Evolutionary conservation across 495 filamentous ascomycete species (phyloP).

Genomic region (Daldinia decipiens): DNA sequence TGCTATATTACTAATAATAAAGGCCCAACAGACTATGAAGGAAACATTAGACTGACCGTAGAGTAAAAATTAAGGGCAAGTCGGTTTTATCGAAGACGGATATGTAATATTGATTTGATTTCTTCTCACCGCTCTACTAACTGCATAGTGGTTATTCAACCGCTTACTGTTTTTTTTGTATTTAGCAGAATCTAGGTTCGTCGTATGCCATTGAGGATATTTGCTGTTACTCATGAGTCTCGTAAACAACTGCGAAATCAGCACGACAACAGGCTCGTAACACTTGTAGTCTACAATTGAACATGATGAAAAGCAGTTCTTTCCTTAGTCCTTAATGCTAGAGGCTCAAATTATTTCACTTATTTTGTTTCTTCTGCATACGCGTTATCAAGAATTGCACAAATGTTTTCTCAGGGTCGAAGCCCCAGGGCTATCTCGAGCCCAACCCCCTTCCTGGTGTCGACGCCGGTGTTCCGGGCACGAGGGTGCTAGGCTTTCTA

Average conservation of each 20-base stretch:
- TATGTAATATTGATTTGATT: background rate
- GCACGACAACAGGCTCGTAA: background rate
- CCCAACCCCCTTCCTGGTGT: constrained; percentile 17
- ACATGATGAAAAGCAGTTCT: background rate
- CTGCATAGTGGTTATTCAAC: background rate
- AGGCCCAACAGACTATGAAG: background rate
- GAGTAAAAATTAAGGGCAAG: background rate
- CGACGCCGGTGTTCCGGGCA: constrained; percentile 26
- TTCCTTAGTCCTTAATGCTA: background rate
- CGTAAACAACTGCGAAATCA: background rate
- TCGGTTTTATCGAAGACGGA: background rate
- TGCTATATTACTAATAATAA: background rate
- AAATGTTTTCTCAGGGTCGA: background rate
- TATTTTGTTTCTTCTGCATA: background rate
- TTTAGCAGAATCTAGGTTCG: background rate
- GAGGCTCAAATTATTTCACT: background rate
- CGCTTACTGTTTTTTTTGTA: background rate
- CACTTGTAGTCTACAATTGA: background rate
- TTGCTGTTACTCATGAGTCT: background rate
- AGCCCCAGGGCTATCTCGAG: constrained; percentile 4
- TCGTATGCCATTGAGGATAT: background rate
- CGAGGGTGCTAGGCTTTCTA: constrained; percentile 26
- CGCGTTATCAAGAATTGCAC: background rate
- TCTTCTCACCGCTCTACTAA: background rate
- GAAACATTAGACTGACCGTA: no score